A percentile compares a stretch with the other conserved stretches of the same genome.
Evolutionary conservation across 306 rosid genomes (phyloP).

Genomic region (Morella rubra): DNA sequence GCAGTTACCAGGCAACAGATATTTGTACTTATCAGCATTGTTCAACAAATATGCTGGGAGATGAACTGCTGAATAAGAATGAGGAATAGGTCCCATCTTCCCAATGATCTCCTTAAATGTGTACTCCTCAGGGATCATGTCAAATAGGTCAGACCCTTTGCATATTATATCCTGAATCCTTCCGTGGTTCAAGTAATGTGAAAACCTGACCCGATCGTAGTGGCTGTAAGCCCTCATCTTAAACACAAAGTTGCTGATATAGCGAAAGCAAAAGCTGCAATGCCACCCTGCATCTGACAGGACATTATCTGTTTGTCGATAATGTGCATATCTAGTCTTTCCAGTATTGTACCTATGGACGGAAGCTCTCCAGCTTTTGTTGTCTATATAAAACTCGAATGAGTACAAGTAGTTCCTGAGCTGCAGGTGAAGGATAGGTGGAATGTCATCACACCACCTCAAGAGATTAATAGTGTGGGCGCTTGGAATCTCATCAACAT

Average conservation of each 20-base stretch:
- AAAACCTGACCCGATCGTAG: conserved; percentile 62
- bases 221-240: conserved; percentile 95
- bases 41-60: conserved; percentile 69
- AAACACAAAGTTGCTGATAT: conserved; percentile 61
- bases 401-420: conserved; percentile 77
- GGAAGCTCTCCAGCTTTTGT: conserved; percentile 77
- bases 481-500: conserved; percentile 90
- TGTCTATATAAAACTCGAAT: conserved; percentile 62
- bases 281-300: conserved; percentile 85
- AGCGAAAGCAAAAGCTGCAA: conserved; percentile 85
- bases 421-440: conserved; percentile 68
- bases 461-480: conserved; percentile 84
- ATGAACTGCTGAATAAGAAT: conserved; percentile 77
- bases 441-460: conserved; percentile 78
- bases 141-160: conserved; percentile 71
- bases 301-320: conserved; percentile 53
- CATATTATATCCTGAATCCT: conserved; percentile 77
- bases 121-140: conserved; percentile 88
- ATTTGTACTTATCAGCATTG: conserved; percentile 61
- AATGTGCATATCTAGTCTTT: conserved; percentile 71
- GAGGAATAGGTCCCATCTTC: conserved; percentile 82
- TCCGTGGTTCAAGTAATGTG: conserved; percentile 59
- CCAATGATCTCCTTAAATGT: conserved; percentile 81
- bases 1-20: conserved; percentile 80
- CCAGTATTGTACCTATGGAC: conserved; percentile 55